A percentile compares a stretch with the other conserved stretches of the same genome.
These are phyloP conservation scores for Amaranthus tricolor DNA, from an alignment of 179 eudicot genomes.

Conservation along the genomic window DNA sequence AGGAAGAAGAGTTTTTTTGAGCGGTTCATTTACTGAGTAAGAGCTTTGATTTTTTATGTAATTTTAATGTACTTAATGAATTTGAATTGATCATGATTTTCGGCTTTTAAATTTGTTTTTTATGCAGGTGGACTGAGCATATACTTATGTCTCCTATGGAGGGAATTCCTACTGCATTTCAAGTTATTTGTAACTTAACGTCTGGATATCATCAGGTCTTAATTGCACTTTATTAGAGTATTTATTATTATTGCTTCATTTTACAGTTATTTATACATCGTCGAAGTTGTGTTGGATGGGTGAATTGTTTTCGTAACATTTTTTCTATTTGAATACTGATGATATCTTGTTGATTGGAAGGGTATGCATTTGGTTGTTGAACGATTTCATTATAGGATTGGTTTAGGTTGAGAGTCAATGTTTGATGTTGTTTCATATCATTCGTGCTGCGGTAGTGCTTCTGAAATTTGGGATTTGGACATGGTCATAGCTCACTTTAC, in stretches of 20 bases:
- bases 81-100: conserved; percentile 1
- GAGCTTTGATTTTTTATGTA: conserved; percentile 4
- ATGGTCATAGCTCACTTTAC: background rate
- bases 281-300: background rate
- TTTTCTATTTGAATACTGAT: too few species aligned
- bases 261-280: background rate
- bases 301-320: background rate
- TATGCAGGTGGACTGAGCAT: conserved; percentile 71
- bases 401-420: background rate
- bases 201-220: conserved; percentile 82
- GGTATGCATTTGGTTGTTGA: background rate
- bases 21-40: conserved; percentile 84
- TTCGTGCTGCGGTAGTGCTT: background rate
- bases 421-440: background rate
- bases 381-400: background rate
- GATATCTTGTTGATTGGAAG: too few species aligned
- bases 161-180: conserved; percentile 76
- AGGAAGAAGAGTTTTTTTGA: conserved; percentile 65
- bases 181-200: conserved; percentile 66
- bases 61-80: conserved; percentile 7
- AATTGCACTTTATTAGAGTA: background rate
- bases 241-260: background rate
- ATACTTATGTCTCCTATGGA: conserved; percentile 80
- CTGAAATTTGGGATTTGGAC: background rate
- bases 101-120: background rate